Evolutionary conservation across 768 basidiomycete genomes (phyloP).

Genomic region (Exsudoporus frostii): DNA sequence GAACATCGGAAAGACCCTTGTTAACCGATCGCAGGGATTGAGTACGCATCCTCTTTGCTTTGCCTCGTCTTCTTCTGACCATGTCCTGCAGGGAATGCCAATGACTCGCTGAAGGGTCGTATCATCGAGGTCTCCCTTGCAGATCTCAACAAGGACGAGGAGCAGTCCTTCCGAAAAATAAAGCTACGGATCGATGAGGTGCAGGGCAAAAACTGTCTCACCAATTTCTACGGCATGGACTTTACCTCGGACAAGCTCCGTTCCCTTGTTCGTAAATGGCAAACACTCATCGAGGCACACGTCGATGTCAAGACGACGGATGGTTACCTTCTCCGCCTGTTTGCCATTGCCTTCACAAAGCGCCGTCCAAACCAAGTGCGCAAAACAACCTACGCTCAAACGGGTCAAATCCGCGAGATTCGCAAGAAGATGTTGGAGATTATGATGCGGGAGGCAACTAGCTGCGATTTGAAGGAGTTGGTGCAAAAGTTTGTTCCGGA

Average conservation of each 20-base stretch:
- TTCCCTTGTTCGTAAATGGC: slow-evolving; percentile 99
- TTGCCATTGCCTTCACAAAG: slow-evolving; percentile 99
- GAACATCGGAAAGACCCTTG: slow-evolving; percentile 98
- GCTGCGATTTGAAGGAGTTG: slow-evolving; percentile 95
- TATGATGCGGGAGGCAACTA: slow-evolving; percentile 92
- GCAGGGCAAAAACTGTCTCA: slow-evolving; percentile 98
- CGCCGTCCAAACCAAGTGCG: slow-evolving; percentile 93
- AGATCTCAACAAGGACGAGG: slow-evolving; percentile 99
- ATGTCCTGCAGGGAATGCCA: slow-evolving; percentile 79
- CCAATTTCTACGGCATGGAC: slow-evolving; percentile 99
- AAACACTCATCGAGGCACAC: slow-evolving; percentile 97
- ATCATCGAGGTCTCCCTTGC: slow-evolving; percentile 94
- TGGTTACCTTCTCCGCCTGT: slow-evolving; percentile 98
- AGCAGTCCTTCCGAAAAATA: slow-evolving; percentile 99
- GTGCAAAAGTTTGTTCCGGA: slow-evolving; percentile 99
- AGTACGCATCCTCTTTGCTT: slow-evolving; percentile 58
- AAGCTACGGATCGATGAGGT: slow-evolving; percentile 95
- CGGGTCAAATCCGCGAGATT: slow-evolving; percentile 94
- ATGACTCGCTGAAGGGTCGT: slow-evolving; percentile 96
- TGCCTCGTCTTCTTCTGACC: slow-evolving; percentile 6
- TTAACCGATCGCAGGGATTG: slow-evolving; percentile 96
- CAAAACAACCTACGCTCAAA: slow-evolving; percentile 98
- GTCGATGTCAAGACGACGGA: slow-evolving; percentile 99
- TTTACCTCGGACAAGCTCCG: slow-evolving; percentile 99
- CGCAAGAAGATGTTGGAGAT: slow-evolving; percentile 99